phyloP scores from a whole-genome alignment of 1,284 basidiomycete genomes.

The Ceratobasidium sp. region DNA sequence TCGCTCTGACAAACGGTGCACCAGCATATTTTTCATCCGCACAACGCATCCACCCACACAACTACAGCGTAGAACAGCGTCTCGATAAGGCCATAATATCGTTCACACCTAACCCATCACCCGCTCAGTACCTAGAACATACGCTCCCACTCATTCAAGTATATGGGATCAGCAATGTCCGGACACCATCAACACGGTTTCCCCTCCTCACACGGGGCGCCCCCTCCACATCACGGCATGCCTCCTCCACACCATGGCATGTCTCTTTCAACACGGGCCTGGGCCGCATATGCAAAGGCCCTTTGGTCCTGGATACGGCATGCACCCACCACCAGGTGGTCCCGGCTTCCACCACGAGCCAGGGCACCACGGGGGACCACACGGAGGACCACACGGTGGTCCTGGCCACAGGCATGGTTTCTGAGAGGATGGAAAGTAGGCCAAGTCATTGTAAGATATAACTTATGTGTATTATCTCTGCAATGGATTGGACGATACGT shows the following conservation, averaged over 20 bases:
- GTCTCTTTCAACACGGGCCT: not conserved
- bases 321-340: conserved; percentile 1
- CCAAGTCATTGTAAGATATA: too few relatives aligned
- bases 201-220: not conserved
- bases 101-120: not conserved
- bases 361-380: not conserved
- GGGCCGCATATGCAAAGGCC: too few relatives aligned
- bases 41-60: not conserved
- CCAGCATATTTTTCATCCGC: not conserved
- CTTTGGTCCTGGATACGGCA: not conserved
- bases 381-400: not conserved
- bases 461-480: too few relatives aligned
- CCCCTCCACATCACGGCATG: not conserved
- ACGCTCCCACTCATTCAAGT: not conserved
- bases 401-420: not conserved
- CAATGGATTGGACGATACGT: too few relatives aligned
- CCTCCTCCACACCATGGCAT: not conserved
- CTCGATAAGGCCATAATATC: conserved; percentile 1
- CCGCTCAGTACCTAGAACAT: not conserved
- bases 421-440: too few relatives aligned
- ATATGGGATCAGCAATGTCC: conserved; percentile 5
- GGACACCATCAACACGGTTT: not conserved
- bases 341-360: not conserved
- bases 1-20: not conserved
- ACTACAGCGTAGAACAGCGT: not conserved